Evolutionary conservation across 1,139 yeast genomes (phyloP).

Genomic region (Protomyces macrosporus): DNA sequence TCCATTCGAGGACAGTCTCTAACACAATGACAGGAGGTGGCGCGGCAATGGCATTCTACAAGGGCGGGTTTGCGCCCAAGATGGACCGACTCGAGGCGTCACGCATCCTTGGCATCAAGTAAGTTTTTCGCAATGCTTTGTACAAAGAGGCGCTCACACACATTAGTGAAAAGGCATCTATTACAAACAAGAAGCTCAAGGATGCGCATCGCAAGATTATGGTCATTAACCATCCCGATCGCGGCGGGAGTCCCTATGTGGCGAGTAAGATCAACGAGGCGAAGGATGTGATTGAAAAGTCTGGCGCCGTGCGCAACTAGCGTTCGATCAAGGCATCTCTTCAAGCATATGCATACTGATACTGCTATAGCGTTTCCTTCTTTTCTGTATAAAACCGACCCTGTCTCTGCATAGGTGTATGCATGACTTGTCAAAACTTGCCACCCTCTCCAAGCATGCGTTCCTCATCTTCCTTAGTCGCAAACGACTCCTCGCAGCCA

Average conservation of each 20-base stretch:
- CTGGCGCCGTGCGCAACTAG: constrained; percentile 21
- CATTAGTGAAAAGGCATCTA: constrained; percentile 51
- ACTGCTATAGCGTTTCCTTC: too few relatives aligned
- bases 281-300: constrained; percentile 79
- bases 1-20: background rate
- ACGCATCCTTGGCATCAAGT: constrained; percentile 71
- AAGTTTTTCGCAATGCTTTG: background rate
- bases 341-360: background rate
- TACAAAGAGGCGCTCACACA: too few relatives aligned
- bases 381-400: background rate
- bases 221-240: constrained; percentile 95
- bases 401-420: background rate
- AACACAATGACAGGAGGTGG: constrained; percentile 8
- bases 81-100: constrained; percentile 90
- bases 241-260: constrained; percentile 91
- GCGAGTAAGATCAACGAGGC: constrained; percentile 98
- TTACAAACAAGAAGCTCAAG: constrained; percentile 72
- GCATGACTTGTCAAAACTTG: background rate
- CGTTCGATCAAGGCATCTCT: background rate
- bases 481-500: constrained; percentile 94
- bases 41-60: constrained; percentile 53
- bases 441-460: constrained; percentile 35
- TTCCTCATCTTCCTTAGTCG: constrained; percentile 25
- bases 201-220: constrained; percentile 89
- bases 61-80: constrained; percentile 85